A percentile compares a stretch with the other conserved stretches of the same genome.
phyloP scores from a whole-genome alignment of 2,329 filamentous ascomycete genomes.

The Intubia oerlemansii region DNA sequence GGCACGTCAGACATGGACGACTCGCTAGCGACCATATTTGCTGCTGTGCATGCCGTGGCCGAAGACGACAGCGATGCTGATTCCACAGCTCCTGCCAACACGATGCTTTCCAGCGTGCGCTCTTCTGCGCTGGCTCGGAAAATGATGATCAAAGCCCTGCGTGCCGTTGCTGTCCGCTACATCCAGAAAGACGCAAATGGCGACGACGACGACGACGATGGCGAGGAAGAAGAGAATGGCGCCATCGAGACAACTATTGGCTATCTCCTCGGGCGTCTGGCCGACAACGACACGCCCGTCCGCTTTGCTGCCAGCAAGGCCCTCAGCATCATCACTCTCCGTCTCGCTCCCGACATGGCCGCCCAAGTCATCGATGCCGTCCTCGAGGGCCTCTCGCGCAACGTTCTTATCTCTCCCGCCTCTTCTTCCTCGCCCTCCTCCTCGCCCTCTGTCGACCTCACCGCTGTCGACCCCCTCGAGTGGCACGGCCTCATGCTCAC shows the following conservation, averaged over 20 bases:
- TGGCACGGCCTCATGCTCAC: slow-evolving; percentile 92
- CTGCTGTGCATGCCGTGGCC: slow-evolving; percentile 37
- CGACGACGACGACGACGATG: slow-evolving; percentile 19
- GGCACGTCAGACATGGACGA: slow-evolving; percentile 54
- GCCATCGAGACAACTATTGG: slow-evolving; percentile 71
- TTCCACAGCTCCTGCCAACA: too few species aligned
- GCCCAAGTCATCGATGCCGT: slow-evolving; percentile 75
- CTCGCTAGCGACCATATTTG: slow-evolving; percentile 45
- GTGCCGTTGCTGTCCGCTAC: slow-evolving; percentile 40
- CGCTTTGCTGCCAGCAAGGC: slow-evolving; percentile 82
- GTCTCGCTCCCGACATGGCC: slow-evolving; percentile 60
- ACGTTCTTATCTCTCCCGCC: too few species aligned
- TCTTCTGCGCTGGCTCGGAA: slow-evolving; percentile 67
- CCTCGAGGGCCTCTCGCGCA: slow-evolving; percentile 42
- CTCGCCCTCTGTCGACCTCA: slow-evolving; percentile 31
- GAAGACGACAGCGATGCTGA: slow-evolving; percentile 16
- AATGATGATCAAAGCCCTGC: slow-evolving; percentile 63
- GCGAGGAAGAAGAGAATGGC: slow-evolving; percentile 42
- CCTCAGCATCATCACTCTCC: slow-evolving; percentile 67
- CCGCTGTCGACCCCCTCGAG: slow-evolving; percentile 55
- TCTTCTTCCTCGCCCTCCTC: not conserved
- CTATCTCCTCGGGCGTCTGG: slow-evolving; percentile 54
- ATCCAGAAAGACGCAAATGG: slow-evolving; percentile 27
- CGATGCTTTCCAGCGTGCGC: slow-evolving; percentile 31
- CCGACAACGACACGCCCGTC: slow-evolving; percentile 80